phyloP scores from a whole-genome alignment of 2,329 filamentous ascomycete genomes.

The Venturia pyrina region DNA sequence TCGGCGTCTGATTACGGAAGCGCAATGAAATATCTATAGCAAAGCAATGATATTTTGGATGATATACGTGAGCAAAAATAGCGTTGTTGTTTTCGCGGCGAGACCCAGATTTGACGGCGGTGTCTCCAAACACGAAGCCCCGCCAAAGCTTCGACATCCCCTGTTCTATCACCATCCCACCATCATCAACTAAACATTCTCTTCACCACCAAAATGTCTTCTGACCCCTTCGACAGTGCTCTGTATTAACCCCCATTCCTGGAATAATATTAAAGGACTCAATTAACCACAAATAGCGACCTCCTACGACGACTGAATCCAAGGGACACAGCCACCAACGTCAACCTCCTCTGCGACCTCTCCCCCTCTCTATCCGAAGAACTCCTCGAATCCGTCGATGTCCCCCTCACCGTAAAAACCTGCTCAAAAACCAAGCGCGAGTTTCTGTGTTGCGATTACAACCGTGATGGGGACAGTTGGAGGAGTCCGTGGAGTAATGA shows the following conservation, averaged over 20 bases:
- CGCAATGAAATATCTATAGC: neutral
- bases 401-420: constrained; percentile 76
- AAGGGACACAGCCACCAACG: constrained; percentile 79
- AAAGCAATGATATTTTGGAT: neutral
- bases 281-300: constrained; percentile 40
- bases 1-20: neutral
- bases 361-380: constrained; percentile 92
- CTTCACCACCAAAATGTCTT: constrained; percentile 29
- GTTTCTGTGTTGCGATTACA: constrained; percentile 98
- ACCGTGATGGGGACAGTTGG: constrained; percentile 96
- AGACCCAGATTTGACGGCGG: neutral
- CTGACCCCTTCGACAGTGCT: constrained; percentile 64
- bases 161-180: neutral
- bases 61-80: neutral
- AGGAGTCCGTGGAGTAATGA: constrained; percentile 98
- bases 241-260: constrained; percentile 45
- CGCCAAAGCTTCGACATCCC: neutral
- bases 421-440: constrained; percentile 86
- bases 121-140: neutral
- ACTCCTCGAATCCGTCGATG: constrained; percentile 93
- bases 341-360: constrained; percentile 78
- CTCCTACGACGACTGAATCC: constrained; percentile 96
- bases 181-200: neutral
- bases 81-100: neutral
- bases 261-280: constrained; percentile 16